Evolutionary conservation across 1,139 yeast genomes (phyloP).

Genomic region (Diutina pseudorugosa): DNA sequence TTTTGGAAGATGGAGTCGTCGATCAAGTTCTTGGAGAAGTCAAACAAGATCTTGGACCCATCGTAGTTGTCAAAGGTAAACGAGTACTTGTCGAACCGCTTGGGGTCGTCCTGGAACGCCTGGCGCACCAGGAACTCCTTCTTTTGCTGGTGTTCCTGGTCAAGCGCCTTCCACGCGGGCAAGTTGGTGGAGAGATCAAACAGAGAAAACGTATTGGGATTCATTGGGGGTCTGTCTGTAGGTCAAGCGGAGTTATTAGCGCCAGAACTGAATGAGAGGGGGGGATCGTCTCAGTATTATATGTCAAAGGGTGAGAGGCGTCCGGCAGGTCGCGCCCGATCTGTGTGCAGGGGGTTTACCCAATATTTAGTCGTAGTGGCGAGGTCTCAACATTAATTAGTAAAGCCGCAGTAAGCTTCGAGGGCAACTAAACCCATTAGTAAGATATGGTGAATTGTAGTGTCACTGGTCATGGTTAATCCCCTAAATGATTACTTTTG

Average conservation of each 20-base stretch:
- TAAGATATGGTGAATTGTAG: too few relatives aligned
- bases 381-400: not conserved
- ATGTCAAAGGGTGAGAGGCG: slow-evolving; percentile 1
- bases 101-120: slow-evolving; percentile 62
- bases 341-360: not conserved
- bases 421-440: too few relatives aligned
- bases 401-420: not conserved
- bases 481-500: too few relatives aligned
- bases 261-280: not conserved
- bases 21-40: slow-evolving; percentile 86
- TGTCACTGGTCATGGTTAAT: too few relatives aligned
- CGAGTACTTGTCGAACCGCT: slow-evolving; percentile 66
- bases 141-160: slow-evolving; percentile 48
- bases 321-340: not conserved
- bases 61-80: slow-evolving; percentile 73
- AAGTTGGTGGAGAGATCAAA: slow-evolving; percentile 65
- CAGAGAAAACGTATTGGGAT: not conserved
- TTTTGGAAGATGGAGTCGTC: slow-evolving; percentile 66
- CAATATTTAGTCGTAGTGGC: not conserved
- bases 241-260: not conserved
- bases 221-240: too few relatives aligned
- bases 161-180: slow-evolving; percentile 76
- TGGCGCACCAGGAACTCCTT: slow-evolving; percentile 61
- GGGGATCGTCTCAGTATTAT: not conserved
- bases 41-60: slow-evolving; percentile 80